Percentiles rank a stretch among this genome's conserved stretches.
These are phyloP conservation scores for Excoecaria cochinchinensis DNA, from an alignment of 345 rosid species.

Conservation along the genomic window DNA sequence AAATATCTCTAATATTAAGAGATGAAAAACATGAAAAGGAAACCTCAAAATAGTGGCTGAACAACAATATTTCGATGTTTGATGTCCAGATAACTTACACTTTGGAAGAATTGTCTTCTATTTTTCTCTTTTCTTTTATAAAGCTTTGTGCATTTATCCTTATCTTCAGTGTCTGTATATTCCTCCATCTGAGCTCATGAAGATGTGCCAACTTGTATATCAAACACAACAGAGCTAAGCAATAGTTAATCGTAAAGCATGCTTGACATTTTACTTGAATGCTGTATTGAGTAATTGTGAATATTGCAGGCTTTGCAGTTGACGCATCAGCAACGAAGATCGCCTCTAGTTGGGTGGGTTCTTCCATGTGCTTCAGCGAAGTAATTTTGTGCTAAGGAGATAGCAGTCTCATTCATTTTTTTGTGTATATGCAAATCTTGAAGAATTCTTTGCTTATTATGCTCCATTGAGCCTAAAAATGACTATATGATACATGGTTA, in stretches of 20 bases:
- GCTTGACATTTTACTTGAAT: neutral
- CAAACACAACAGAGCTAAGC: neutral
- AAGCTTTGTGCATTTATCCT: neutral
- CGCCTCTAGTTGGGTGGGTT: slow-evolving; percentile 48
- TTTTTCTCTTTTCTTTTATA: neutral
- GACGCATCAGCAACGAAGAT: slow-evolving; percentile 37
- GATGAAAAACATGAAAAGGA: neutral
- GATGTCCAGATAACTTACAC: neutral
- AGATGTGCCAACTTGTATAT: neutral
- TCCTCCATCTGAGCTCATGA: neutral
- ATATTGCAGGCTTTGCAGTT: slow-evolving; percentile 50
- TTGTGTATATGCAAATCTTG: slow-evolving; percentile 3
- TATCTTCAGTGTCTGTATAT: neutral
- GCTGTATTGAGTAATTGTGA: slow-evolving; percentile 4
- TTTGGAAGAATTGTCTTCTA: neutral
- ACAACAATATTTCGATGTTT: neutral
- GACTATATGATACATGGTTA: neutral
- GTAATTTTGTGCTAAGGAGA: slow-evolving; percentile 12
- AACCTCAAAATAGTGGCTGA: neutral
- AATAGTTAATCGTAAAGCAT: neutral
- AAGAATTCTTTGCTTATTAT: neutral
- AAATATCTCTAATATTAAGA: neutral
- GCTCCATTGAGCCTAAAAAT: neutral
- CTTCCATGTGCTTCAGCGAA: slow-evolving; percentile 52
- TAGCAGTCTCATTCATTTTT: slow-evolving; percentile 2